phyloP scores from a whole-genome alignment of 1,284 basidiomycete genomes.

The Ceratobasidium sp. region DNA sequence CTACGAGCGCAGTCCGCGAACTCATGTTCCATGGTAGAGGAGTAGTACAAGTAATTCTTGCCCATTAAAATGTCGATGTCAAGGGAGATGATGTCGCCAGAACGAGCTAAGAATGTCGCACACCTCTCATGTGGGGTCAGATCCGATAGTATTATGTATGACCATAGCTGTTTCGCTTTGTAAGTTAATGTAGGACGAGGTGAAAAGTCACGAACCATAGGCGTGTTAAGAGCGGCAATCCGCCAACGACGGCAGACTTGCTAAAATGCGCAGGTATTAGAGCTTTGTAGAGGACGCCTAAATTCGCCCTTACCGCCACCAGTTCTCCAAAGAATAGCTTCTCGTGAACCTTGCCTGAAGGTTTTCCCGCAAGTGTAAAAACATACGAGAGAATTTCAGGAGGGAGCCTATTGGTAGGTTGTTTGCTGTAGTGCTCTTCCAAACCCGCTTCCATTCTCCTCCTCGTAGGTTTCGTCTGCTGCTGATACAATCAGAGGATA shows the following conservation, averaged over 20 bases:
- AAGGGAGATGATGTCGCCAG: neutral
- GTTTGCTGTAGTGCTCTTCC: neutral
- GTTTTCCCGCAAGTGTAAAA: neutral
- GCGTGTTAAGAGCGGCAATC: neutral
- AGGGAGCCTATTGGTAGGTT: neutral
- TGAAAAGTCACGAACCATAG: neutral
- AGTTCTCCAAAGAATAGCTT: neutral
- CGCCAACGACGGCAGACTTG: constrained; percentile 4
- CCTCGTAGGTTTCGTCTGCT: too few species aligned
- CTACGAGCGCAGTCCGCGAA: too few species aligned
- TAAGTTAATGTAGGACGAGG: neutral
- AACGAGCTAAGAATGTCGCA: neutral
- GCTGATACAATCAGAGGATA: too few species aligned
- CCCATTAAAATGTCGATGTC: neutral
- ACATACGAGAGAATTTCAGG: neutral
- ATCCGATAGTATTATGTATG: neutral
- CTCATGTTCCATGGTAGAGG: too few species aligned
- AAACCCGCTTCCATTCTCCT: too few species aligned
- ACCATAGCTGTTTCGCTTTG: neutral
- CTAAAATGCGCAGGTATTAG: neutral
- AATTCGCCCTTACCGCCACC: neutral
- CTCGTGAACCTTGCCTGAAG: too few species aligned
- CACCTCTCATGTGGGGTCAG: neutral
- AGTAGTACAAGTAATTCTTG: too few species aligned
- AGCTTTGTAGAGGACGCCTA: too few species aligned